Conservation (phyloP, 148 eudicot species). For the Vaccinium myrtillus region DNA sequence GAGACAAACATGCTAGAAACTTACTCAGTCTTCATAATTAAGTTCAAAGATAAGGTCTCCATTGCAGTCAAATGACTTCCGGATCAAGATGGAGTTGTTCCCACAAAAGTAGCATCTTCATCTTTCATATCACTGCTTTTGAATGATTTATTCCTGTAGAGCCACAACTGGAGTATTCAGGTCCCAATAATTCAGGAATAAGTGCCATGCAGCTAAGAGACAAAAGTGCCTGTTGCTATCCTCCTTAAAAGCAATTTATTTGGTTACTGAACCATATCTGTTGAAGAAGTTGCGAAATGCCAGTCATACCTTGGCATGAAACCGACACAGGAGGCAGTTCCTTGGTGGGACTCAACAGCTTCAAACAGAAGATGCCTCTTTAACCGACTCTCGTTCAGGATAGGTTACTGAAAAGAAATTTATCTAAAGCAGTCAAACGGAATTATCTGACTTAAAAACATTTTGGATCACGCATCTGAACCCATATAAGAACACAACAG, state of each 20-base stretch:
- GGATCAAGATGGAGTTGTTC: neutral
- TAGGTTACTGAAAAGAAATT: neutral
- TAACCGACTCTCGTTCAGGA: neutral
- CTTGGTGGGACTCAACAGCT: neutral
- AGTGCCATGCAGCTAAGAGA: neutral
- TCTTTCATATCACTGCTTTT: constrained; percentile 1
- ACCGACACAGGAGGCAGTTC: neutral
- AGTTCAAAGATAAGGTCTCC: neutral
- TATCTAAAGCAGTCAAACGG: neutral
- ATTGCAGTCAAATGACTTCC: neutral
- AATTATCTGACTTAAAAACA: neutral
- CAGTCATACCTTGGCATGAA: neutral
- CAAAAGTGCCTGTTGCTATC: neutral
- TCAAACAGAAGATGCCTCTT: neutral
- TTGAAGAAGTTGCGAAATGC: neutral
- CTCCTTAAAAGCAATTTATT: neutral
- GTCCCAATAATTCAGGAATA: neutral
- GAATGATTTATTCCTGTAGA: neutral
- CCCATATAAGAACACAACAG: neutral
- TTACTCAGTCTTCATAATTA: neutral
- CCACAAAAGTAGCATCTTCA: neutral
- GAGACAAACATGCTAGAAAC: neutral
- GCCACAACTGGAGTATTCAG: neutral
- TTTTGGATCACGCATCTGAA: neutral
- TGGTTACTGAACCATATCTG: neutral